phyloP scores from a whole-genome alignment of 192 early-diverging fungal genomes.

The Coemansia sp. region DNA sequence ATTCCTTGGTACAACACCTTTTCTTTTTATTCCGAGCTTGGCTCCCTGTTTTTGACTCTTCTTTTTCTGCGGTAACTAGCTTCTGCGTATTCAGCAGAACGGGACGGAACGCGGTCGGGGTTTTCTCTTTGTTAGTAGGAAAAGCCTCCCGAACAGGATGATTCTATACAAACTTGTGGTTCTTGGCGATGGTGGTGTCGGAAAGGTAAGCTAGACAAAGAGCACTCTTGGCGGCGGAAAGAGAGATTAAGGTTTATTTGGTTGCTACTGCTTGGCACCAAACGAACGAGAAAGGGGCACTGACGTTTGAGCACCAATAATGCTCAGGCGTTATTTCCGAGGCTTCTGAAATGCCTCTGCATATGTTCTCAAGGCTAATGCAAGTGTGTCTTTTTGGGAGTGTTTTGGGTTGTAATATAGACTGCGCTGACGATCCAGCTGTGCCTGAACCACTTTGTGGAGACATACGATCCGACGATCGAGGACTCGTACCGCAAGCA shows the following conservation, averaged over 20 bases:
- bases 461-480: conserved; percentile 96
- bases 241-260: not conserved
- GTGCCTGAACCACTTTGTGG: conserved; percentile 78
- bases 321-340: not conserved
- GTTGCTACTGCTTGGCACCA: not conserved
- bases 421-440: conserved; percentile 82
- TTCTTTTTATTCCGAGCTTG: not conserved
- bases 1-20: not conserved
- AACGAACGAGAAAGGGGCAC: too few relatives aligned
- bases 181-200: conserved; percentile 81
- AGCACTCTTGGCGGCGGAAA: too few relatives aligned
- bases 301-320: not conserved
- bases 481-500: conserved; percentile 98
- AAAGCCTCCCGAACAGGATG: not conserved
- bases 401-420: conserved; percentile 60
- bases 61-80: not conserved
- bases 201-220: conserved; percentile 47
- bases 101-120: not conserved
- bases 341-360: not conserved
- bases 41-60: not conserved
- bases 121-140: conserved; percentile 1
- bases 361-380: conserved; percentile 1
- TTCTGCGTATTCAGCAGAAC: not conserved
- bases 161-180: conserved; percentile 72
- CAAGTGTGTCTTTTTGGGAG: not conserved